Base-by-base conservation (phyloP, 305 asterid genomes). In the Fraxinus sp. region DNA sequence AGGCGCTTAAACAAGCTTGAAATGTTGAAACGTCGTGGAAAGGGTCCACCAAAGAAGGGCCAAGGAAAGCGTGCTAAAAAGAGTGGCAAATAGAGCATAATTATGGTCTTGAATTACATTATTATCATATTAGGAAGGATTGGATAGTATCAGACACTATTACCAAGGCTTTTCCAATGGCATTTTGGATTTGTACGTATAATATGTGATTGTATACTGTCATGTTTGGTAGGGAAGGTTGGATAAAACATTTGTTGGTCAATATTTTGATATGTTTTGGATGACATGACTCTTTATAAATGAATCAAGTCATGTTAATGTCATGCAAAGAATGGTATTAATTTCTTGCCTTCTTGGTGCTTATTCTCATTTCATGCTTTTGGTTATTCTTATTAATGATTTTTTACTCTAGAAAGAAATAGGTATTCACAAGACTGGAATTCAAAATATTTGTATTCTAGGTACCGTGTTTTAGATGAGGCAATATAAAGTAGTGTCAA, bases 11-110 rank as follows among this genome's bases (percentile, higher is more conserved):
- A 81, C 87, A 91, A 82, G 88, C 93, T 95, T 80, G 97, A 95
- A 87, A 92, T 90, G 98, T 86, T 93, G 85, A 95, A 93, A 89
- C 99, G 99, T 70, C 97, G 96, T 83, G 95, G 96, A 18, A 94
- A 95, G 89, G 99, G 97, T 68, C 95, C 97, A 11, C 98, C 98
- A 20, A 94, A 93, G 97, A 93, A 95, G 88, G 99, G 95, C 35
- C 93, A 92, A 78, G 97, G 94, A 76, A 92, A 90, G 89, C 92
- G 90, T 80, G 91, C 97, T 79, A 91, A 91, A 33, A 92, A 92
- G 86, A 85, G 94, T 44, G 79, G 85, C 88, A 86, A 84, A 84
- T 89, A 85, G 79, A 76, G 59, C 64, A 39, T 10, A 49, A 26
- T 3, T 9, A 13, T 68, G 18, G 18, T 68, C 74, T 68, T 68